These are phyloP conservation scores for Stachybotrys chlorohalonatus DNA, from an alignment of 2,329 filamentous ascomycete species.

Conservation along the genomic window DNA sequence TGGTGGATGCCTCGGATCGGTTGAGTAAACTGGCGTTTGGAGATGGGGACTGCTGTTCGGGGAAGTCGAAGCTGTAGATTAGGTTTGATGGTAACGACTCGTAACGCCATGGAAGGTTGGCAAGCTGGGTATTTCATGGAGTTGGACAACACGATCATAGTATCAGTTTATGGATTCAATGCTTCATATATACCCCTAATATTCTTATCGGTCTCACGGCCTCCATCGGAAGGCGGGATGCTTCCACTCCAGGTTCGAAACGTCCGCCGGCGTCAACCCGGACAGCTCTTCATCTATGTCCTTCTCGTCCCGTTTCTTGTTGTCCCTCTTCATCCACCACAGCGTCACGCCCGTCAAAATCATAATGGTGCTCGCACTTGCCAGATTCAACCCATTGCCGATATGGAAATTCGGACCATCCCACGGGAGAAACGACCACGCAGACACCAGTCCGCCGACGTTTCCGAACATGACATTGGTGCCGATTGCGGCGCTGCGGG, in stretches of 20 bases:
- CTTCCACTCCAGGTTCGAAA: slow-evolving; percentile 56
- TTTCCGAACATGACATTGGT: slow-evolving; percentile 64
- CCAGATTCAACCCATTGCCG: slow-evolving; percentile 63
- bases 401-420: slow-evolving; percentile 59
- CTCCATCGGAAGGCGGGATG: slow-evolving; percentile 57
- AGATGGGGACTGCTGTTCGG: slow-evolving; percentile 1
- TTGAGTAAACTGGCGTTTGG: slow-evolving; percentile 15
- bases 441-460: slow-evolving; percentile 57
- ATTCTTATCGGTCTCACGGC: slow-evolving; percentile 8
- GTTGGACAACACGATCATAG: neutral
- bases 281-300: slow-evolving; percentile 35
- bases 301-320: slow-evolving; percentile 28
- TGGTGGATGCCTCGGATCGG: slow-evolving; percentile 10
- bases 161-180: neutral
- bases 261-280: slow-evolving; percentile 40
- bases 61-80: neutral
- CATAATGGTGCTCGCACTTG: slow-evolving; percentile 41
- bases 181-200: neutral
- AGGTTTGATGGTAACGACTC: neutral
- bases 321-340: slow-evolving; percentile 54
- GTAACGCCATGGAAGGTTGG: neutral
- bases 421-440: slow-evolving; percentile 54
- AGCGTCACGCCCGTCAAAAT: slow-evolving; percentile 37
- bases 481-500: slow-evolving; percentile 56
- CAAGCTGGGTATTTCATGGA: neutral